Base-by-base conservation (phyloP, 192 early-diverging fungal genomes). In the Radiomyces spectabilis region DNA sequence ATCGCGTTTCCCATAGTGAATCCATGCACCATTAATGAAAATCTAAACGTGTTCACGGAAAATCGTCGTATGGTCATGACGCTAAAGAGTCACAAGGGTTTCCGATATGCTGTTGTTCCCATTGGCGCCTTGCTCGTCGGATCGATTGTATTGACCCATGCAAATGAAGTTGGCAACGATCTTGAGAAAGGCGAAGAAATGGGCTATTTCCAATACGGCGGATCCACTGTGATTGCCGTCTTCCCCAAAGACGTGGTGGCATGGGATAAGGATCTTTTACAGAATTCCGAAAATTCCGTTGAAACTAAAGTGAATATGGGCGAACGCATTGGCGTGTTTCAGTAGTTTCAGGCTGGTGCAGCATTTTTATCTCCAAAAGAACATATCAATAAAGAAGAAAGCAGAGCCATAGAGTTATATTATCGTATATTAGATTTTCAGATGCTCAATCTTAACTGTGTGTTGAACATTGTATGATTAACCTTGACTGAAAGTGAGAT, bases 191-290 rank as follows among this genome's bases (percentile, higher is more conserved):
- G 83, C 16, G 85, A 87, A 53, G 88, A 91, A 55, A 77, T 84
- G 40, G 85, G 86, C 27, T 84, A 85, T 59, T 91, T 89, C 57
- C 73, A 77, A 8, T 91, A 87, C 58, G 87, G 87, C 24, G 88
- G 88, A 10, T 83, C 80, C 10, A 89, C 85, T 0, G 75, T 85
- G 15, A 61, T 88, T 19, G 47, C 79, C 5, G 43, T 89, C 19
- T 91, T 91, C 59, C 74, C 84, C 56, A 66, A 69, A 30, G 73
- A 71, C 3, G 59, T 64, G n/a, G 75, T 88, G 7, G 50, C 69
- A 33, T 85, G 86, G 56, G 87, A 90, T 43, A 26, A 67, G 19
- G 86, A 90, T 43, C 58, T 90, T 29, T 15, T 82, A 5, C 59
- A 54, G 3, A 77, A 80, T 48, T 80, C 80, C 5, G 53, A 66